phyloP scores from a whole-genome alignment of 495 filamentous ascomycete species.

The Penicillium nucicola region DNA sequence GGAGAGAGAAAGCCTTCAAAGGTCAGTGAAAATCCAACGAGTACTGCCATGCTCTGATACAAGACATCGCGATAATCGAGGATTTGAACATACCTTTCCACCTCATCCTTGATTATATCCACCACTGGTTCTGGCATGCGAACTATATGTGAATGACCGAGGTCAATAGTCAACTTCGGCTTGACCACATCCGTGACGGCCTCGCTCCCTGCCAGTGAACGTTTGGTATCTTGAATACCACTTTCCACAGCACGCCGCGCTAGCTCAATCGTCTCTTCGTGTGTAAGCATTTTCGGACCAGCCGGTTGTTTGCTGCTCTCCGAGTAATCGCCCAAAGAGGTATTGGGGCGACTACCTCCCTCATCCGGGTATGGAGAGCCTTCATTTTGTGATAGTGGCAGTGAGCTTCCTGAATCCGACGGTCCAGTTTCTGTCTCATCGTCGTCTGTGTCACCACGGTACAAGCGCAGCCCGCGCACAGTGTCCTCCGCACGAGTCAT shows the following conservation, averaged over 20 bases:
- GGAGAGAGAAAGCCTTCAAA: constrained; percentile 73
- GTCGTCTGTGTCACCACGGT: constrained; percentile 32
- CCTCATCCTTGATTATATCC: constrained; percentile 86
- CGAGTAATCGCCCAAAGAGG: constrained; percentile 25
- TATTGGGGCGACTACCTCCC: constrained; percentile 29
- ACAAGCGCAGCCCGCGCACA: constrained; percentile 31
- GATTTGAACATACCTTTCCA: constrained; percentile 69
- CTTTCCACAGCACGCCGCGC: constrained; percentile 63
- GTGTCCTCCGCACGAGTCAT: constrained; percentile 42
- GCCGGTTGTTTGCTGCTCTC: constrained; percentile 19
- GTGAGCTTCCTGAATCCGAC: constrained; percentile 21
- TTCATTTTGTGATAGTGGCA: constrained; percentile 27
- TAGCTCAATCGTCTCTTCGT: constrained; percentile 51
- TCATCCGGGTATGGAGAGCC: constrained; percentile 27
- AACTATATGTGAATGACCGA: constrained; percentile 78
- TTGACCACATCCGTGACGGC: constrained; percentile 67
- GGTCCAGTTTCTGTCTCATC: constrained; percentile 25
- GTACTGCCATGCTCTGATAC: not conserved
- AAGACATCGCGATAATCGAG: not conserved
- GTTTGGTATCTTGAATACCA: constrained; percentile 66
- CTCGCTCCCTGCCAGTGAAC: constrained; percentile 63
- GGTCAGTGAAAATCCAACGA: constrained; percentile 2
- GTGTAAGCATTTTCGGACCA: constrained; percentile 28
- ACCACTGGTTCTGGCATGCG: constrained; percentile 84
- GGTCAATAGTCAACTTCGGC: constrained; percentile 80